phyloP scores from a whole-genome alignment of 1,284 basidiomycete genomes.

The Trametes polyzona region DNA sequence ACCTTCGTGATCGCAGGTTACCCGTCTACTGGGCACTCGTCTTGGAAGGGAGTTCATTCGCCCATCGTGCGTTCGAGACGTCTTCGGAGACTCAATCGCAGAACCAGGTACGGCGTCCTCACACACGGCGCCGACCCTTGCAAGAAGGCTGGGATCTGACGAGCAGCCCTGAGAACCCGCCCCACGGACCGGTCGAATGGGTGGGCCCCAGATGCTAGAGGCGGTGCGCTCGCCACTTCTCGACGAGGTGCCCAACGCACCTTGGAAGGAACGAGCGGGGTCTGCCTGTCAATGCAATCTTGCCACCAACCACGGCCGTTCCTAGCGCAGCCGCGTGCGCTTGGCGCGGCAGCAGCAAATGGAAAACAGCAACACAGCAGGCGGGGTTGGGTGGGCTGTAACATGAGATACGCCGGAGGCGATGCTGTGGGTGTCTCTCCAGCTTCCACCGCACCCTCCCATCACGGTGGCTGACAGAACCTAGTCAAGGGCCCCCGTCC shows the following conservation, averaged over 20 bases:
- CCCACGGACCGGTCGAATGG: background rate
- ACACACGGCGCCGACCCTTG: background rate
- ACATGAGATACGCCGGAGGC: conserved; percentile 18
- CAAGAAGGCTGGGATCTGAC: background rate
- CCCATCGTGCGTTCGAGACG: background rate
- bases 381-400: background rate
- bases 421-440: conserved; percentile 22
- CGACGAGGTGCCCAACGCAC: background rate
- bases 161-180: background rate
- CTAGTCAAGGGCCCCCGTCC: conserved; percentile 7
- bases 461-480: conserved; percentile 21
- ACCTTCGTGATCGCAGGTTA: conserved; percentile 6
- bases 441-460: background rate
- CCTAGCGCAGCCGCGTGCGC: background rate
- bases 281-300: background rate
- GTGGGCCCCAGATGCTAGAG: background rate
- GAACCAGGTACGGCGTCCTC: background rate
- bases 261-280: background rate
- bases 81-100: background rate
- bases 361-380: background rate
- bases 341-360: conserved; percentile 10
- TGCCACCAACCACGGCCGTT: background rate
- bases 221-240: conserved; percentile 1
- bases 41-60: background rate
- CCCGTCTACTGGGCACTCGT: background rate